A percentile compares a stretch with the other conserved stretches of the same genome.
Conservation (phyloP, 2,329 filamentous ascomycete genomes). For the Diplodia seriata region DNA sequence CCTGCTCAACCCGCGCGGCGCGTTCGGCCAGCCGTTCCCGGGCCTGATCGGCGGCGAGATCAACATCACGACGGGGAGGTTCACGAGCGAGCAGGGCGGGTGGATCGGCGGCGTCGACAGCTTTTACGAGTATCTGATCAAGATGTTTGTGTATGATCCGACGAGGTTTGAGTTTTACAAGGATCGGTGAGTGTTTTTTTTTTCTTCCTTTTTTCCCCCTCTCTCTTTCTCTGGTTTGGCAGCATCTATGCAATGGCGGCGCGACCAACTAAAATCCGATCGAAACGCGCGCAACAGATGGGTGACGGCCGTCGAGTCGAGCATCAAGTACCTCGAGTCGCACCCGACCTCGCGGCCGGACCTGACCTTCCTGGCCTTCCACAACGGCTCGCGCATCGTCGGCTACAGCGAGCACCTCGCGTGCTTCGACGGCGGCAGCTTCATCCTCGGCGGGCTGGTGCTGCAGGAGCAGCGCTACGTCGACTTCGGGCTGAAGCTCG, state of each 20-base stretch:
- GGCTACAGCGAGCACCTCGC: constrained; percentile 63
- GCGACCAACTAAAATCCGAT: no score
- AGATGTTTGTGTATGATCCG: constrained; percentile 85
- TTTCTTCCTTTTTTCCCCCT: constrained; percentile 73
- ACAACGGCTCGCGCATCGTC: constrained; percentile 52
- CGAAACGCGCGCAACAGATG: constrained; percentile 52
- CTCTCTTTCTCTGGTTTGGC: no score
- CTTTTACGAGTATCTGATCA: constrained; percentile 90
- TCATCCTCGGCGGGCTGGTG: constrained; percentile 79
- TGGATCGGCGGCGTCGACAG: constrained; percentile 81
- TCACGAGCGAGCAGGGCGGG: constrained; percentile 71
- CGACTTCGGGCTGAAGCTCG: constrained; percentile 74
- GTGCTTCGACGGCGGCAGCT: constrained; percentile 85
- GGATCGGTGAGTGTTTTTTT: constrained; percentile 57
- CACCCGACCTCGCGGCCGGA: constrained; percentile 71
- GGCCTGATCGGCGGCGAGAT: constrained; percentile 76
- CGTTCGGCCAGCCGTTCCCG: constrained; percentile 72
- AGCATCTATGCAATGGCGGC: no score
- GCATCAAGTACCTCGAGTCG: constrained; percentile 74
- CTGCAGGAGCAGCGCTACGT: constrained; percentile 71
- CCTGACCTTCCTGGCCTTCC: constrained; percentile 73
- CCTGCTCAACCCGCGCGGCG: constrained; percentile 70
- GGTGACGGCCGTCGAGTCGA: constrained; percentile 76
- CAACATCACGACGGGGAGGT: constrained; percentile 68
- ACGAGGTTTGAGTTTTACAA: constrained; percentile 68